A percentile compares a stretch with the other conserved stretches of the same genome.
phyloP scores from a whole-genome alignment of 352 stramenopile genomes.

The Phytopythium litorale region DNA sequence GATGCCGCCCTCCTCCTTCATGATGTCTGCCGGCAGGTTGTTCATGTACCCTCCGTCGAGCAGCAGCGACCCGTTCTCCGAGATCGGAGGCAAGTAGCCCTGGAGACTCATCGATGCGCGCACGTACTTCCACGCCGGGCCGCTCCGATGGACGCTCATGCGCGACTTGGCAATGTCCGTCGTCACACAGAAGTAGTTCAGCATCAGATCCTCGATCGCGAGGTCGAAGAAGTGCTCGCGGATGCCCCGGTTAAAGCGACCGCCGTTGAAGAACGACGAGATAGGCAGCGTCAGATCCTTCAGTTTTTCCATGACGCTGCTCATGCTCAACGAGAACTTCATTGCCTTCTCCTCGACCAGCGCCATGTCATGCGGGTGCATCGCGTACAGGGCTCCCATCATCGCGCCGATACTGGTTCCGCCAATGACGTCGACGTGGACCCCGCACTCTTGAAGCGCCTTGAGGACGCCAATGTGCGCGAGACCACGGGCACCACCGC shows the following conservation, averaged over 20 bases:
- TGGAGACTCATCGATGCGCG: conserved; percentile 91
- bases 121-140: conserved; percentile 88
- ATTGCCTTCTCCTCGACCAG: conserved; percentile 55
- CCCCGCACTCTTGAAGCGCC: conserved; percentile 89
- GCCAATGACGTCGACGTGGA: conserved; percentile 93
- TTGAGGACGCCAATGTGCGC: conserved; percentile 93
- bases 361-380: conserved; percentile 67
- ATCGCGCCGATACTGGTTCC: conserved; percentile 90
- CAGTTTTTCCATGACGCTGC: conserved; percentile 72
- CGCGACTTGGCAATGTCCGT: conserved; percentile 90
- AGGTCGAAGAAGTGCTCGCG: conserved; percentile 70
- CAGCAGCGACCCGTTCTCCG: conserved; percentile 83
- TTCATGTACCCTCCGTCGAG: conserved; percentile 93
- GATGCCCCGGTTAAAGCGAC: conserved; percentile 78
- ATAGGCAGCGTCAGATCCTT: conserved; percentile 87
- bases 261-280: conserved; percentile 87
- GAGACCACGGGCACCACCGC: conserved; percentile 90
- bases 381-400: conserved; percentile 76
- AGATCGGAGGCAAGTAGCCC: conserved; percentile 89
- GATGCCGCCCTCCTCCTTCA: conserved; percentile 86
- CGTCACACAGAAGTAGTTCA: conserved; percentile 92
- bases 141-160: conserved; percentile 86
- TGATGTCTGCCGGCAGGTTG: conserved; percentile 91
- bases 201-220: conserved; percentile 87
- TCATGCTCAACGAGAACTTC: conserved; percentile 55